phyloP scores from a whole-genome alignment of 2,329 filamentous ascomycete species.

The Cryphonectria nitschkei region DNA sequence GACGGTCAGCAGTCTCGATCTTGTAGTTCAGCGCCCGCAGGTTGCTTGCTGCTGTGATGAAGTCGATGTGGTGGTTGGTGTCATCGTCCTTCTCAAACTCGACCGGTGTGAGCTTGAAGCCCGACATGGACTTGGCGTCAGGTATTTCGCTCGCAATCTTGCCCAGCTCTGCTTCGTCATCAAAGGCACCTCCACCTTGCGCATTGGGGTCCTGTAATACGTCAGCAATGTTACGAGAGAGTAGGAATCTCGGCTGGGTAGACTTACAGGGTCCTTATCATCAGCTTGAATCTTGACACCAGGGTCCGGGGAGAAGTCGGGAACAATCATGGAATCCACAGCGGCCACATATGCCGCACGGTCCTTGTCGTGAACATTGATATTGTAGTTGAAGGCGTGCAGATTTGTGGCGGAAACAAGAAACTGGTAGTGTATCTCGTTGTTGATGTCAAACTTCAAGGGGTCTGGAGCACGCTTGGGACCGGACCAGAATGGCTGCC shows the following conservation, averaged over 20 bases:
- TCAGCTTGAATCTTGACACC: slow-evolving; percentile 96
- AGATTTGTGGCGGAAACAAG: slow-evolving; percentile 87
- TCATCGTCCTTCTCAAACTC: slow-evolving; percentile 99
- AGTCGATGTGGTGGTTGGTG: slow-evolving; percentile 97
- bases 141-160: slow-evolving; percentile 75
- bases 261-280: slow-evolving; percentile 81
- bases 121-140: slow-evolving; percentile 76
- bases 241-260: too few relatives aligned
- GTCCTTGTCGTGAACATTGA: slow-evolving; percentile 78
- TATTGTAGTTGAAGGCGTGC: slow-evolving; percentile 97
- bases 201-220: slow-evolving; percentile 75
- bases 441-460: slow-evolving; percentile 83
- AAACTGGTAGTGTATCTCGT: slow-evolving; percentile 86
- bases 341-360: slow-evolving; percentile 77
- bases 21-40: slow-evolving; percentile 97
- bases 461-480: slow-evolving; percentile 95
- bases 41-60: slow-evolving; percentile 97
- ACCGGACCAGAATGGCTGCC: slow-evolving; percentile 95
- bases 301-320: slow-evolving; percentile 89
- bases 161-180: slow-evolving; percentile 77
- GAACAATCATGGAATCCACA: slow-evolving; percentile 89
- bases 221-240: slow-evolving; percentile 9
- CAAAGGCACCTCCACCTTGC: slow-evolving; percentile 55
- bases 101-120: slow-evolving; percentile 87
- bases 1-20: slow-evolving; percentile 86